Conservation (phyloP, 345 rosid genomes). For the Mallotus nudiflorus region DNA sequence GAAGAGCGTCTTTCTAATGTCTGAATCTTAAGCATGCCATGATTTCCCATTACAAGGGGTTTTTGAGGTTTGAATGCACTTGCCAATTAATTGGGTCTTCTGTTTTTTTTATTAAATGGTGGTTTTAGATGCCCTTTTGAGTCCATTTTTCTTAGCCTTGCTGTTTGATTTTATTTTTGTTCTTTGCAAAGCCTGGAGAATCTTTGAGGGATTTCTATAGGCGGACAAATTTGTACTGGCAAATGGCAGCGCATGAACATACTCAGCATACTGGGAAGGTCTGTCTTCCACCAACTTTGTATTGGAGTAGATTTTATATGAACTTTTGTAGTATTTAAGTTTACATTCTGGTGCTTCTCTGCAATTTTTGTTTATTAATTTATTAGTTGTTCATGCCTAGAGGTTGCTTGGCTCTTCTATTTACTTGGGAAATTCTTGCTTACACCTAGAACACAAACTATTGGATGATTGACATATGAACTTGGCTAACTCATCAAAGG, state of each 20-base stretch:
- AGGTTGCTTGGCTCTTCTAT: slow-evolving; percentile 1
- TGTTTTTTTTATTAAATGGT: not conserved
- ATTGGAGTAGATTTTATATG: not conserved
- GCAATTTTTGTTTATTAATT: not conserved
- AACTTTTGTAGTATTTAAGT: not conserved
- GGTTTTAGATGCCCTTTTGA: not conserved
- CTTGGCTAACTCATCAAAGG: not conserved
- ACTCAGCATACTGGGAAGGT: slow-evolving; percentile 99
- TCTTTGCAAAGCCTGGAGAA: slow-evolving; percentile 79
- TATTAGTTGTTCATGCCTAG: not conserved
- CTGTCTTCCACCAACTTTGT: slow-evolving; percentile 14
- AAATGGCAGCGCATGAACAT: slow-evolving; percentile 98
- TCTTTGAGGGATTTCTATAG: slow-evolving; percentile 85
- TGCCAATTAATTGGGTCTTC: not conserved
- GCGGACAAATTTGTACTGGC: slow-evolving; percentile 95
- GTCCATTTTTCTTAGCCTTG: not conserved
- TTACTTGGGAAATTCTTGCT: too few species aligned
- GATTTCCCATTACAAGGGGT: slow-evolving; percentile 1
- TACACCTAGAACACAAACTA: too few species aligned
- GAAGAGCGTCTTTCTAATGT: not conserved
- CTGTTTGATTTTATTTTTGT: slow-evolving; percentile 15
- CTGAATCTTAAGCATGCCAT: not conserved
- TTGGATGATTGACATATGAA: too few species aligned
- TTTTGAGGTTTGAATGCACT: not conserved
- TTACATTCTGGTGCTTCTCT: not conserved